Evolutionary conservation across 345 rosid genomes (phyloP).

Genomic region (Populus ilicifolia): DNA sequence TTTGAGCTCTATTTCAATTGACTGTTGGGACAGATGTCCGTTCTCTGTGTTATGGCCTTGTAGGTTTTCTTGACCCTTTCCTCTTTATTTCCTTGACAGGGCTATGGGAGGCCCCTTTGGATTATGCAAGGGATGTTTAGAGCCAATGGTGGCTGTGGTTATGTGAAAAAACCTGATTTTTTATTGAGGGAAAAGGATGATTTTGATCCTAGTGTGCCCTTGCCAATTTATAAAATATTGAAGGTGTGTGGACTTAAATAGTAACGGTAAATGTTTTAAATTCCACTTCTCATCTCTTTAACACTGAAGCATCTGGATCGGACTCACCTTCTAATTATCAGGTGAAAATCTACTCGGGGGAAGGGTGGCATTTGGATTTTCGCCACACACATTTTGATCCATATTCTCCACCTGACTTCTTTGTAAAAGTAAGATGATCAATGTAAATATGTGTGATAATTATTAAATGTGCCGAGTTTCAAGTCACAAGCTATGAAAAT

Average conservation of each 20-base stretch:
- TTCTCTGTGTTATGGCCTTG: not conserved
- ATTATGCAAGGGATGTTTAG: constrained; percentile 31
- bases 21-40: not conserved
- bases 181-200: constrained; percentile 15
- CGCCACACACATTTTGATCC: constrained; percentile 20
- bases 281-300: not conserved
- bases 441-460: not conserved
- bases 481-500: not conserved
- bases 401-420: constrained; percentile 31
- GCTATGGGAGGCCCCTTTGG: constrained; percentile 26
- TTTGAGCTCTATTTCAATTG: not conserved
- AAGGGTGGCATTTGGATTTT: constrained; percentile 31
- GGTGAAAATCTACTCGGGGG: constrained; percentile 26
- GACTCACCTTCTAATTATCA: not conserved
- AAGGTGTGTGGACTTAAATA: constrained; percentile 3
- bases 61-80: not conserved
- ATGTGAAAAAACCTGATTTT: constrained; percentile 25
- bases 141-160: constrained; percentile 32
- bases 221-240: constrained; percentile 3
- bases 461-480: not conserved
- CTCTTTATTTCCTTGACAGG: constrained; percentile 4
- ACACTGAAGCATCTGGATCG: not conserved
- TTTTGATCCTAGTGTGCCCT: constrained; percentile 1
- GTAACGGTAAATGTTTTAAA: not conserved
- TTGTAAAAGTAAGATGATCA: constrained; percentile 8